Conservation (phyloP, 2,329 filamentous ascomycete genomes). For the Lasiodiplodia gonubiensis region DNA sequence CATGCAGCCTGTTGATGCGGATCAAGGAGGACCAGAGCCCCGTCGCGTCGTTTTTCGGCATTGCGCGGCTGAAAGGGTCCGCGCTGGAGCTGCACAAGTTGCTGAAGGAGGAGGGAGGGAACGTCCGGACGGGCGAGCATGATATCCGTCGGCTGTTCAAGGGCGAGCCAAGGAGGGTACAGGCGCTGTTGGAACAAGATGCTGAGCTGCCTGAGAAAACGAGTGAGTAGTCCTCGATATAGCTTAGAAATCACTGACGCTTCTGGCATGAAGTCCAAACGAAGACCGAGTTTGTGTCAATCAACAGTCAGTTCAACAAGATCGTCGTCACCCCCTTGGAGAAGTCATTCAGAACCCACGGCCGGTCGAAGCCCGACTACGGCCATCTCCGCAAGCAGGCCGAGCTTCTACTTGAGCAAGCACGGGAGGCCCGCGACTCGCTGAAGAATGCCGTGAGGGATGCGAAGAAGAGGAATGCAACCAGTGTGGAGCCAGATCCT, state of each 20-base stretch:
- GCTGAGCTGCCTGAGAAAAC: constrained; percentile 6
- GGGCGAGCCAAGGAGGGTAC: background rate
- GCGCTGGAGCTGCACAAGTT: constrained; percentile 13
- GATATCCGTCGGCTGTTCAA: constrained; percentile 3
- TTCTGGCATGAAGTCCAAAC: background rate
- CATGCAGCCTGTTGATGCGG: background rate
- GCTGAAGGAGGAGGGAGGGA: background rate
- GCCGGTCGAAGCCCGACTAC: constrained; percentile 18
- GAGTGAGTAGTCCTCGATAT: background rate
- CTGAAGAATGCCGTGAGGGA: constrained; percentile 17
- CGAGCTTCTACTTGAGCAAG: constrained; percentile 3
- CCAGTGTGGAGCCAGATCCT: background rate
- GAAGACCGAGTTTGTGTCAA: constrained; percentile 21
- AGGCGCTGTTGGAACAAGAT: background rate
- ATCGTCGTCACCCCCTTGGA: constrained; percentile 7
- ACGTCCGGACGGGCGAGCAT: constrained; percentile 1
- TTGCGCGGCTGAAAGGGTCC: background rate
- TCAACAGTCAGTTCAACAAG: constrained; percentile 21
- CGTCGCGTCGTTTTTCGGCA: constrained; percentile 6
- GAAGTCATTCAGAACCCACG: constrained; percentile 4
- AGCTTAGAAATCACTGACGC: background rate
- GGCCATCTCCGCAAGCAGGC: constrained; percentile 15
- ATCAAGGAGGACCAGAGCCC: constrained; percentile 14
- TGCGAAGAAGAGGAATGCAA: constrained; percentile 7
- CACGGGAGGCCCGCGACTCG: constrained; percentile 5